Conservation (phyloP, 75 land plant genomes). For the Cunninghamia lanceolata region DNA sequence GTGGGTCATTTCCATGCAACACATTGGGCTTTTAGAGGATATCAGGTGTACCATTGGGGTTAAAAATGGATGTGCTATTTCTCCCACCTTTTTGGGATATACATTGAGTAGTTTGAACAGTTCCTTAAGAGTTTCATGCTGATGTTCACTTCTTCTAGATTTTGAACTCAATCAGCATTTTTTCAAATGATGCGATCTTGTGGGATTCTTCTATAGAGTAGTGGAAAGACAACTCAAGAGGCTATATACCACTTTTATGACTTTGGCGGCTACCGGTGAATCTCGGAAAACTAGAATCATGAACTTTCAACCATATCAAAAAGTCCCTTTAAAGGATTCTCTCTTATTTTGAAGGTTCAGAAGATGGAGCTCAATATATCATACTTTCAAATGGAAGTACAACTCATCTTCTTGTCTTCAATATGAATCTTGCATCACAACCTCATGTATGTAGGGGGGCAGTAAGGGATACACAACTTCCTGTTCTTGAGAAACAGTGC, state of each 20-base stretch:
- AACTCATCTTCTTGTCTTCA: background rate
- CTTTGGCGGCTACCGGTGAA: background rate
- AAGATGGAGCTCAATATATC: background rate
- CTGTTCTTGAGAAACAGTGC: background rate
- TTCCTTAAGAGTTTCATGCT: background rate
- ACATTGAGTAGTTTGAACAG: background rate
- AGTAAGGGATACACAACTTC: background rate
- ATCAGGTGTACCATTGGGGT: background rate
- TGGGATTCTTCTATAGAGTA: background rate
- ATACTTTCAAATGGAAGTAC: background rate
- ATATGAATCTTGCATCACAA: background rate
- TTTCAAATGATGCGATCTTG: background rate
- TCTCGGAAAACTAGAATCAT: background rate
- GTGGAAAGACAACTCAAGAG: background rate
- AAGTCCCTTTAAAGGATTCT: background rate
- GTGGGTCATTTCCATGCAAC: background rate
- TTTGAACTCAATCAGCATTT: background rate
- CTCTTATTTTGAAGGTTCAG: background rate
- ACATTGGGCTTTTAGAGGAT: background rate
- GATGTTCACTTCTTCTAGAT: background rate
- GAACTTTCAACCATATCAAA: background rate
- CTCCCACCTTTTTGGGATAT: background rate
- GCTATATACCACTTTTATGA: background rate
- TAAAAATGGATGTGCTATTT: background rate
- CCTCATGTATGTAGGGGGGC: background rate